Percentiles rank a stretch among this genome's conserved stretches.
phyloP scores from a whole-genome alignment of 768 basidiomycete genomes.

The Naematelia encephala region DNA sequence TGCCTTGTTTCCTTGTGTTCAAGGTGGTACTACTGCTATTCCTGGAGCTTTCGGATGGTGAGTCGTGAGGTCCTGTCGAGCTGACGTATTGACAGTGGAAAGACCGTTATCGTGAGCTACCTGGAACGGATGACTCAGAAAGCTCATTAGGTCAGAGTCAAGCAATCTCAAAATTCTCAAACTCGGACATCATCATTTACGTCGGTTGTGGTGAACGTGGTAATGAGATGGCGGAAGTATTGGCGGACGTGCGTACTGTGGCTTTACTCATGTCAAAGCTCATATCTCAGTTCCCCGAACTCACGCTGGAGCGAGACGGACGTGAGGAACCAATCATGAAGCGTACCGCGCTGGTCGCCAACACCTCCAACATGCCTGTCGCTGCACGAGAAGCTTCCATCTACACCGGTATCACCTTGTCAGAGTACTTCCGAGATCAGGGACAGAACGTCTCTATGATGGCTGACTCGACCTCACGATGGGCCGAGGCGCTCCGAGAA shows the following conservation, averaged over 20 bases:
- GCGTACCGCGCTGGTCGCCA: conserved; percentile 95
- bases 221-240: conserved; percentile 82
- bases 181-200: conserved; percentile 98
- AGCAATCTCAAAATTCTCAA: conserved; percentile 96
- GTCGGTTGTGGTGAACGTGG: conserved; percentile 99
- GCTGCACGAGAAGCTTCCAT: conserved; percentile 99
- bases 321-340: conserved; percentile 99
- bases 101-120: conserved; percentile 87
- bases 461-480: conserved; percentile 97
- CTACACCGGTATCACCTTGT: conserved; percentile 97
- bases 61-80: conserved; percentile 10
- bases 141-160: conserved; percentile 25
- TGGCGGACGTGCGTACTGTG: conserved; percentile 73
- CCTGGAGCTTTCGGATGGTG: conserved; percentile 95
- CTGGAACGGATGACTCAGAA: background rate
- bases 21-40: conserved; percentile 58
- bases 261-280: conserved; percentile 10
- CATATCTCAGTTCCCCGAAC: conserved; percentile 61
- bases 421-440: conserved; percentile 99
- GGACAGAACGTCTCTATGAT: conserved; percentile 98
- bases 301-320: conserved; percentile 82
- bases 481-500: conserved; percentile 98
- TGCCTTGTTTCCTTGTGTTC: conserved; percentile 84
- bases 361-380: conserved; percentile 99
- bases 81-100: conserved; percentile 38